A percentile compares a stretch with the other conserved stretches of the same genome.
Evolutionary conservation across 805 yeast species (phyloP).

Genomic region (Helenozyma baotianmanensis): DNA sequence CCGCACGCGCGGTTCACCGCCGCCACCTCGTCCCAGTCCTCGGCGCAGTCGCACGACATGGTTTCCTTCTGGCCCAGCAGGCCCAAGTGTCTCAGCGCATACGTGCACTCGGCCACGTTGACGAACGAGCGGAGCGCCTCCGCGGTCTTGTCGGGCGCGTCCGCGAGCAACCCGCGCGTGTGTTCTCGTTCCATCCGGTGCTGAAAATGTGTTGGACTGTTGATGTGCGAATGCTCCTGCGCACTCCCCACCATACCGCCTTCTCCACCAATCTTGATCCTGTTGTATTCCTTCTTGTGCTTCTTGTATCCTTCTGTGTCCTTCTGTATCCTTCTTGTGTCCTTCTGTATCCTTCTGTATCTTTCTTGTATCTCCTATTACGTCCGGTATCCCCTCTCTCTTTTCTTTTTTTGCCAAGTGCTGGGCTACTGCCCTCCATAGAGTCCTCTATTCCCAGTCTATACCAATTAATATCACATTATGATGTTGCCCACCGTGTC

Average conservation of each 20-base stretch:
- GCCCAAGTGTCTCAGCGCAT: conserved; percentile 60
- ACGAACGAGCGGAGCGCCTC: conserved; percentile 64
- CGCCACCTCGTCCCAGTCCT: conserved; percentile 38
- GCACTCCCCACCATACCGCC: too few species aligned
- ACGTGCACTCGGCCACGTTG: conserved; percentile 55
- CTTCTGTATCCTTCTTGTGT: too few species aligned
- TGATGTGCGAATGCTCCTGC: neutral
- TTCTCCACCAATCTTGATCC: too few species aligned
- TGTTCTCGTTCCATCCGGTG: conserved; percentile 4
- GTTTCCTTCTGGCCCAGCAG: conserved; percentile 70
- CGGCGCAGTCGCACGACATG: conserved; percentile 88
- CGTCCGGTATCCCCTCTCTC: too few species aligned
- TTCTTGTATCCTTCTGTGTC: too few species aligned
- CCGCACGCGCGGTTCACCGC: conserved; percentile 65
- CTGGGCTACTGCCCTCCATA: too few species aligned
- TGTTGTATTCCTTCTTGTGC: too few species aligned
- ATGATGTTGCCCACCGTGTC: conserved; percentile 9
- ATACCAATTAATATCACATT: neutral
- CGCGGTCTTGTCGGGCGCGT: conserved; percentile 53
- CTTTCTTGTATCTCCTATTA: too few species aligned
- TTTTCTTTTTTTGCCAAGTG: too few species aligned
- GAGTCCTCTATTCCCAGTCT: too few species aligned
- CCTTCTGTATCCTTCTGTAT: too few species aligned
- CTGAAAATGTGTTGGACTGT: neutral
- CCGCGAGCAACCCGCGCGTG: conserved; percentile 26